Percentiles rank a stretch among this genome's conserved stretches.
phyloP scores from a whole-genome alignment of 306 rosid genomes.

The Sindora glabra region DNA sequence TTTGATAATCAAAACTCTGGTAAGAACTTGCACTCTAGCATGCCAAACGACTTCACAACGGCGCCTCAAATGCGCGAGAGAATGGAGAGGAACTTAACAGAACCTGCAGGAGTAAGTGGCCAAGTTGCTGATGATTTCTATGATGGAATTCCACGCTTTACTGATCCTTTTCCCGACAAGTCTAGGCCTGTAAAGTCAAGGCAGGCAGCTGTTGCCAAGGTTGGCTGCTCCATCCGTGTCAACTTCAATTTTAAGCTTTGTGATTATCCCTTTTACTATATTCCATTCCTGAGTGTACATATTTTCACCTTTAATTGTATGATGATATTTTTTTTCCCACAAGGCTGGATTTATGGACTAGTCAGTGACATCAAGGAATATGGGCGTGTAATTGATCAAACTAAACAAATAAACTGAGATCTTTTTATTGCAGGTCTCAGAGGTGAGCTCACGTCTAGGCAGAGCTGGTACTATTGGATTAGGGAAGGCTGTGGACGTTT shows the following conservation, averaged over 20 bases:
- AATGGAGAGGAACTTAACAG: constrained; percentile 15
- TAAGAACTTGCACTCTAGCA: constrained; percentile 4
- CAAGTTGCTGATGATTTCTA: constrained; percentile 42
- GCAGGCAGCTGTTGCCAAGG: constrained; percentile 73
- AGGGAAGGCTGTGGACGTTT: constrained; percentile 64
- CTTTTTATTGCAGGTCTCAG: constrained; percentile 62
- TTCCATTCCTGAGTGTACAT: background rate
- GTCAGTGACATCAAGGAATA: background rate
- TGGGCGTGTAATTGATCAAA: background rate
- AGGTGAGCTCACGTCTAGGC: constrained; percentile 67
- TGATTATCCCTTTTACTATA: background rate
- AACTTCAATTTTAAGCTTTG: background rate
- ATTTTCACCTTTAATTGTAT: background rate
- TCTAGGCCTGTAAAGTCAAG: constrained; percentile 61
- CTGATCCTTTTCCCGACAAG: constrained; percentile 40
- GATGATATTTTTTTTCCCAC: background rate
- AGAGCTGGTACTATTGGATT: constrained; percentile 59
- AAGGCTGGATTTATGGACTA: background rate
- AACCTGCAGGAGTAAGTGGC: constrained; percentile 1
- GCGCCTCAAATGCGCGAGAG: constrained; percentile 12
- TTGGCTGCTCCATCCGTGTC: constrained; percentile 15
- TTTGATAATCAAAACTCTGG: constrained; percentile 23
- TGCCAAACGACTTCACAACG: constrained; percentile 16
- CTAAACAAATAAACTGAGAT: background rate
- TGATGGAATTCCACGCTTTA: constrained; percentile 74